Percentiles rank a stretch among this genome's conserved stretches.
Conservation (phyloP, 495 filamentous ascomycete genomes). For the Penicillium canariense region DNA sequence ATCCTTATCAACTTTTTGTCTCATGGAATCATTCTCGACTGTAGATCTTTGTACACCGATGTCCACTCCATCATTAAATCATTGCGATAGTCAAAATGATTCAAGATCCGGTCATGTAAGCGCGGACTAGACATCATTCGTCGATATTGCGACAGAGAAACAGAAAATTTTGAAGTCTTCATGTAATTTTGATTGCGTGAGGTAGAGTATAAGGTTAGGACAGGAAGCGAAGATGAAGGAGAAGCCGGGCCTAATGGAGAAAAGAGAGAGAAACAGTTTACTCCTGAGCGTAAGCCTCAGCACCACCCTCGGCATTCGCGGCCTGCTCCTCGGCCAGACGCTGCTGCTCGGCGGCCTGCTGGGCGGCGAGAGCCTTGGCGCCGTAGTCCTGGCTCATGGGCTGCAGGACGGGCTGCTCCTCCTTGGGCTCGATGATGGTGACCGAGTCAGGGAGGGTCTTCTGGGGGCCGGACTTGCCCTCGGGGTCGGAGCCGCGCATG, state of each 20-base stretch:
- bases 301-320: slow-evolving; percentile 43
- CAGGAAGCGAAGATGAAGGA: slow-evolving; percentile 34
- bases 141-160: background rate
- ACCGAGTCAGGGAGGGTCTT: slow-evolving; percentile 97
- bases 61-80: background rate
- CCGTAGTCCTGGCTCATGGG: slow-evolving; percentile 97
- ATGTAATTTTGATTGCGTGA: slow-evolving; percentile 47
- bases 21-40: background rate
- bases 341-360: slow-evolving; percentile 77
- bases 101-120: background rate
- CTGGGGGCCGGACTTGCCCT: slow-evolving; percentile 95
- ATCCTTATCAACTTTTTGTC: slow-evolving; percentile 5
- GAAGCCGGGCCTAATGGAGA: slow-evolving; percentile 31
- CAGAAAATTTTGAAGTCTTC: slow-evolving; percentile 34
- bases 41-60: slow-evolving; percentile 2
- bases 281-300: slow-evolving; percentile 48
- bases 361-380: slow-evolving; percentile 86
- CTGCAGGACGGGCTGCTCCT: slow-evolving; percentile 89
- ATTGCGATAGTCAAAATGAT: background rate
- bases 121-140: slow-evolving; percentile 1
- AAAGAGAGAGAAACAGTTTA: slow-evolving; percentile 37
- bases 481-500: slow-evolving; percentile 99
- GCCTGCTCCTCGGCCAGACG: slow-evolving; percentile 61
- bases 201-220: slow-evolving; percentile 43
- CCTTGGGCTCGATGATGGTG: slow-evolving; percentile 99